A percentile compares a stretch with the other conserved stretches of the same genome.
phyloP scores from a whole-genome alignment of 2,329 filamentous ascomycete genomes.

The Trichoderma brevicompactum region DNA sequence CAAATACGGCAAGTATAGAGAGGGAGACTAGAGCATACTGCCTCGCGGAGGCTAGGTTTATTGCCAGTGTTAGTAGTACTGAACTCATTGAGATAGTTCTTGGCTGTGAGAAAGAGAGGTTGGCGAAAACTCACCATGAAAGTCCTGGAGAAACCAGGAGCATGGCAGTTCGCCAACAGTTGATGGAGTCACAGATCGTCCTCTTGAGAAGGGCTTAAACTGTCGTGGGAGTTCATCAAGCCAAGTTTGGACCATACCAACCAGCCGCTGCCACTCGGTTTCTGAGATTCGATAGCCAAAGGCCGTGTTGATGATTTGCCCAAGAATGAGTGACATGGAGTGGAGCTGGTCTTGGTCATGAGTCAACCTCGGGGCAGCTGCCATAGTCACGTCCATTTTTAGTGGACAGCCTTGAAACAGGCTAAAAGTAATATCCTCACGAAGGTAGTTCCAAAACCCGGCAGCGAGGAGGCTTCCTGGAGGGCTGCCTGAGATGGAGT shows the following conservation, averaged over 20 bases:
- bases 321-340: slow-evolving; percentile 48
- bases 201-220: slow-evolving; percentile 40
- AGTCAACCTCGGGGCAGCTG: slow-evolving; percentile 30
- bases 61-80: background rate
- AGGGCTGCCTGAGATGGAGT: slow-evolving; percentile 32
- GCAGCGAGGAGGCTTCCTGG: slow-evolving; percentile 43
- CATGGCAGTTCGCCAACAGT: slow-evolving; percentile 39
- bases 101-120: background rate
- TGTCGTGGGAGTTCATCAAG: slow-evolving; percentile 38
- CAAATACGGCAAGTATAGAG: slow-evolving; percentile 39
- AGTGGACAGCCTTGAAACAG: slow-evolving; percentile 48
- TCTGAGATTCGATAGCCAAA: slow-evolving; percentile 34
- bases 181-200: slow-evolving; percentile 3
- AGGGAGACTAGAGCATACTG: slow-evolving; percentile 49
- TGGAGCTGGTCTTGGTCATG: slow-evolving; percentile 44
- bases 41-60: slow-evolving; percentile 44
- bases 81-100: background rate
- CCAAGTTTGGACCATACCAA: slow-evolving; percentile 40
- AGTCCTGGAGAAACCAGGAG: slow-evolving; percentile 48
- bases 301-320: slow-evolving; percentile 48
- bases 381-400: slow-evolving; percentile 45
- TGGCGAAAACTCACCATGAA: slow-evolving; percentile 45
- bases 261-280: slow-evolving; percentile 33
- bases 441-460: slow-evolving; percentile 57
- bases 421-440: slow-evolving; percentile 60